phyloP scores from a whole-genome alignment of 2,329 filamentous ascomycete genomes.

The Colletotrichum godetiae region DNA sequence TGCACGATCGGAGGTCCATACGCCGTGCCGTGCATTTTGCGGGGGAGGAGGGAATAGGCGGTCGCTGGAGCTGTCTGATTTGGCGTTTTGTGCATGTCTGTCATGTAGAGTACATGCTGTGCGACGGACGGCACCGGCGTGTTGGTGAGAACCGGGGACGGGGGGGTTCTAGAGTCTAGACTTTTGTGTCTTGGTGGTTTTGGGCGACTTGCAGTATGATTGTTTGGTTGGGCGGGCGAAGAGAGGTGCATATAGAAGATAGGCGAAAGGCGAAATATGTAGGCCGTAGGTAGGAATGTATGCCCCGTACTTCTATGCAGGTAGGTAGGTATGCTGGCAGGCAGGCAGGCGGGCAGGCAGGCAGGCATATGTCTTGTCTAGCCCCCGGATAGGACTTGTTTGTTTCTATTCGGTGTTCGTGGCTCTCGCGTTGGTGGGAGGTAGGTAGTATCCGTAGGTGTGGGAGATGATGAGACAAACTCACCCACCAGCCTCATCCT shows the following conservation, averaged over 20 bases:
- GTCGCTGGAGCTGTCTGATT: background rate
- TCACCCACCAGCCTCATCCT: no score
- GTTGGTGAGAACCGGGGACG: background rate
- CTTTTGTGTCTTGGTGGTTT: background rate
- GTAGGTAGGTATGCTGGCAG: no score
- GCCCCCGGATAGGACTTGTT: background rate
- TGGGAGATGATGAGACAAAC: no score
- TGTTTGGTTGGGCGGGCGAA: background rate
- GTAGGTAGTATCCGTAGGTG: no score
- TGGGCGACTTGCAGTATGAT: background rate
- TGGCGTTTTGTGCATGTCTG: background rate
- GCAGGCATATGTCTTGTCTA: background rate
- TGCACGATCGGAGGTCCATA: background rate
- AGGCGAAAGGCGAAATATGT: background rate
- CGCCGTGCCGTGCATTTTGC: background rate
- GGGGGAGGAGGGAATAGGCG: no score
- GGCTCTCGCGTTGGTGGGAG: background rate
- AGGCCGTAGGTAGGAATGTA: no score
- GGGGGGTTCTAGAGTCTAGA: background rate
- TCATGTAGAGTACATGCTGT: background rate
- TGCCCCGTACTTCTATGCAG: no score
- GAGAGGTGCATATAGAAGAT: background rate
- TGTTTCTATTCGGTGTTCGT: background rate
- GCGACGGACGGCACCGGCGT: background rate
- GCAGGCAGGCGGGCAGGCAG: background rate